Base-by-base conservation (phyloP, 306 rosid genomes). In the Vicia sativa region DNA sequence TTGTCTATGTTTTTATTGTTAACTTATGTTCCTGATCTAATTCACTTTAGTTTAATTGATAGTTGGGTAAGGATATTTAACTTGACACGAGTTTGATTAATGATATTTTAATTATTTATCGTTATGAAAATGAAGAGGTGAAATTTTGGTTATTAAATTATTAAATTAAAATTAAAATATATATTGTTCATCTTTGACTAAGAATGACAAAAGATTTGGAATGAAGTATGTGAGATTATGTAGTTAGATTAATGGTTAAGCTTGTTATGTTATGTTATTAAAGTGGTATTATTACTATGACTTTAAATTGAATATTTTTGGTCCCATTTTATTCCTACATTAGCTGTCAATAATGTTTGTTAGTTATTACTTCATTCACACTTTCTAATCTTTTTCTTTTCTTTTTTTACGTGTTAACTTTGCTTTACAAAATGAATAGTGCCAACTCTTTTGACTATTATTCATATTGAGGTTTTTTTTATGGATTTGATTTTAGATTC, bases 281-380 rank as follows among this genome's bases (percentile, higher is more conserved):
- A 46, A 46, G 18, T 46, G 6, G 23, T 46, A 46, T 46, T 15
- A 16, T 2, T 16, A 48, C 54, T 16, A 48, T 16, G 54, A 10
- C 54, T 48, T 48, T 48, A 48, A 48, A 48, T 48, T 16, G 54
- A 48, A 48, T 15, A 48, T 7, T 0, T 48, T 48, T 48, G 80
- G 79, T 63, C 85, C 71, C 72, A 57, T 48, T 46, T 28, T 34
- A 16, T 60, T 61, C 29, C 35, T 34, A 65, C 6, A 9, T 55
- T 57, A 75, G 49, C 29, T 62, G 50, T 68, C 68, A 11, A 42
- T 34, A 34, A 34, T 34, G 9, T 34, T 34, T 34, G 26, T 21
- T 66, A 14, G 18, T 21, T 52, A 23, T 52, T 58, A 14, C 63
- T 68, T 75, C 70, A 60, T 28, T 21, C 34, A 18, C 50, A 68